These are phyloP conservation scores for Hibiscus mutabilis DNA, from an alignment of 345 rosid genomes.

Conservation along the genomic window DNA sequence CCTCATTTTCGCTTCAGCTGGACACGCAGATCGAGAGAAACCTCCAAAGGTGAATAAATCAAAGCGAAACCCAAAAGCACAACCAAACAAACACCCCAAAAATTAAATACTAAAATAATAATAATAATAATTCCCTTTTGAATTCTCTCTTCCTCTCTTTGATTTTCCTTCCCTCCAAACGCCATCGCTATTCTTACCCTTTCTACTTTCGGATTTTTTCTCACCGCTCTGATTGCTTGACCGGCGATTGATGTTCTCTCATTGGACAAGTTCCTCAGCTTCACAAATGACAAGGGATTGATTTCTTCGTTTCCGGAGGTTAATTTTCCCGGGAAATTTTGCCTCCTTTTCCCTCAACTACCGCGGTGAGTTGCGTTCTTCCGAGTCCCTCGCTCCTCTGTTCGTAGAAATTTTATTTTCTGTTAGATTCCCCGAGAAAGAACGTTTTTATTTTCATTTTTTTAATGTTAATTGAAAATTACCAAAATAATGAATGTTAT, in stretches of 20 bases:
- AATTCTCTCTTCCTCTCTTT: neutral
- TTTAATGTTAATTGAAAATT: neutral
- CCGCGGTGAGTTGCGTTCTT: slow-evolving; percentile 13
- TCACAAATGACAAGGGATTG: neutral
- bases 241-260: neutral
- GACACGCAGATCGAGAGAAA: slow-evolving; percentile 13
- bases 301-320: slow-evolving; percentile 9
- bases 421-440: neutral
- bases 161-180: slow-evolving; percentile 33
- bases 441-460: neutral
- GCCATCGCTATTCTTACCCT: neutral
- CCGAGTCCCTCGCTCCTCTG: neutral
- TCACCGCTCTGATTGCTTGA: neutral
- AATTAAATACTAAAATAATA: neutral
- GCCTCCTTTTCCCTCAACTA: neutral
- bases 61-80: neutral
- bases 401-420: neutral
- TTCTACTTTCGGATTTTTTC: neutral
- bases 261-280: neutral
- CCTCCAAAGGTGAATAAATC: neutral
- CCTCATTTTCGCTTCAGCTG: slow-evolving; percentile 4
- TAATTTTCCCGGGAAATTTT: slow-evolving; percentile 20
- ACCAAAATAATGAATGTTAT: neutral
- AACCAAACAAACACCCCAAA: neutral
- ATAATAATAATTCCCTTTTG: slow-evolving; percentile 6